Evolutionary conservation across 768 basidiomycete genomes (phyloP).

Genomic region (Tricholoma saponaceum): DNA sequence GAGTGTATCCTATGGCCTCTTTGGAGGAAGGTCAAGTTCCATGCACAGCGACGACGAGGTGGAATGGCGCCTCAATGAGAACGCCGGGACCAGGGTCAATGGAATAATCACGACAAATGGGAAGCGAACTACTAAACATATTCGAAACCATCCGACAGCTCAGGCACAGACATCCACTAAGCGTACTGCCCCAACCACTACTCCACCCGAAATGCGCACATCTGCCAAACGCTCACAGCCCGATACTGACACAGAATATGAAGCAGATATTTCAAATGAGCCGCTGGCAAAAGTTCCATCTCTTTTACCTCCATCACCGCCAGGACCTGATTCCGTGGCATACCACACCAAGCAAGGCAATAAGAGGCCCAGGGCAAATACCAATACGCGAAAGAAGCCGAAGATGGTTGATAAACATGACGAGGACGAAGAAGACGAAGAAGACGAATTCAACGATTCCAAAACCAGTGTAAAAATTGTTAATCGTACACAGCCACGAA

Average conservation of each 20-base stretch:
- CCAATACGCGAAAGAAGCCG: conserved; percentile 41
- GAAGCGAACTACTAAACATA: conserved; percentile 4
- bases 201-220: neutral
- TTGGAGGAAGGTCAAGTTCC: conserved; percentile 4
- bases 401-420: conserved; percentile 32
- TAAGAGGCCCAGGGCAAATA: conserved; percentile 31
- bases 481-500: conserved; percentile 19
- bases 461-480: conserved; percentile 32
- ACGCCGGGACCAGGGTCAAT: neutral
- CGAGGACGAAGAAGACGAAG: conserved; percentile 22
- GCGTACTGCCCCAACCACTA: neutral
- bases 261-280: conserved; percentile 6
- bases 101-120: neutral
- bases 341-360: conserved; percentile 29
- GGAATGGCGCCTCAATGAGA: conserved; percentile 5
- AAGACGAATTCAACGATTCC: conserved; percentile 23
- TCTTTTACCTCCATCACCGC: conserved; percentile 71
- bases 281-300: conserved; percentile 17
- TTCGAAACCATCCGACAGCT: neutral
- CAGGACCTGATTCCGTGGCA: conserved; percentile 32
- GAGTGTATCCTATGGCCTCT: conserved; percentile 10
- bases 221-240: conserved; percentile 43
- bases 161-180: neutral
- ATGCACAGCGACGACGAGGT: conserved; percentile 8
- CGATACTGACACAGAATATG: conserved; percentile 25